These are phyloP conservation scores for Terfezia claveryi DNA, from an alignment of 495 filamentous ascomycete species.

Conservation along the genomic window DNA sequence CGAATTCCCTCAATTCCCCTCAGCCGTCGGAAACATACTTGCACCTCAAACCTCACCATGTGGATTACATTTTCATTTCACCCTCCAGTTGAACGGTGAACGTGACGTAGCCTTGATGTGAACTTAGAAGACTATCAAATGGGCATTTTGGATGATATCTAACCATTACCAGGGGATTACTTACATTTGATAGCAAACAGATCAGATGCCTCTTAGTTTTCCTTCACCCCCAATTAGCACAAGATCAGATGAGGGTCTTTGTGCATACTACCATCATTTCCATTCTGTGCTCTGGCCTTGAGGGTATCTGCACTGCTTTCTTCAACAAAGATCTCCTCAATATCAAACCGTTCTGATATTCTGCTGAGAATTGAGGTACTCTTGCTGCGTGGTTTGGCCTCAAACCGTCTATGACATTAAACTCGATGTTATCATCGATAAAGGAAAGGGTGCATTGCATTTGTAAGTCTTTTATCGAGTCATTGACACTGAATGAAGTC, in stretches of 20 bases:
- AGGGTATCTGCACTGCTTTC: background rate
- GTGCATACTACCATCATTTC: background rate
- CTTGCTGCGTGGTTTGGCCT: background rate
- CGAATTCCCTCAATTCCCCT: too few relatives aligned
- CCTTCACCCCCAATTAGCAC: slow-evolving; percentile 10
- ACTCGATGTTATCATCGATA: slow-evolving; percentile 8
- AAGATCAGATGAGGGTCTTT: background rate
- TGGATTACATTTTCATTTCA: slow-evolving; percentile 6
- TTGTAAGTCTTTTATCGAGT: slow-evolving; percentile 10
- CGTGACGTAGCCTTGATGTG: slow-evolving; percentile 8
- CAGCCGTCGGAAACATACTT: background rate
- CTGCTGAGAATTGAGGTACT: background rate
- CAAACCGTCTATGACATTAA: slow-evolving; percentile 3
- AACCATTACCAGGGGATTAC: background rate
- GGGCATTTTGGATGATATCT: too few relatives aligned
- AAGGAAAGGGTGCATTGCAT: slow-evolving; percentile 7
- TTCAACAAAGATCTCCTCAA: background rate
- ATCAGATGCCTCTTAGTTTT: slow-evolving; percentile 12
- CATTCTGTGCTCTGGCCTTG: background rate
- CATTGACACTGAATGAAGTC: slow-evolving; percentile 6
- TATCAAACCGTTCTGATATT: background rate
- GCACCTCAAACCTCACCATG: slow-evolving; percentile 11
- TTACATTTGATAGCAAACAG: slow-evolving; percentile 11
- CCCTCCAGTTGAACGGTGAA: slow-evolving; percentile 7
- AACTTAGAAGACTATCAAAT: slow-evolving; percentile 11